Base-by-base conservation (phyloP, 148 eudicot species). In the Limonium bicolor region DNA sequence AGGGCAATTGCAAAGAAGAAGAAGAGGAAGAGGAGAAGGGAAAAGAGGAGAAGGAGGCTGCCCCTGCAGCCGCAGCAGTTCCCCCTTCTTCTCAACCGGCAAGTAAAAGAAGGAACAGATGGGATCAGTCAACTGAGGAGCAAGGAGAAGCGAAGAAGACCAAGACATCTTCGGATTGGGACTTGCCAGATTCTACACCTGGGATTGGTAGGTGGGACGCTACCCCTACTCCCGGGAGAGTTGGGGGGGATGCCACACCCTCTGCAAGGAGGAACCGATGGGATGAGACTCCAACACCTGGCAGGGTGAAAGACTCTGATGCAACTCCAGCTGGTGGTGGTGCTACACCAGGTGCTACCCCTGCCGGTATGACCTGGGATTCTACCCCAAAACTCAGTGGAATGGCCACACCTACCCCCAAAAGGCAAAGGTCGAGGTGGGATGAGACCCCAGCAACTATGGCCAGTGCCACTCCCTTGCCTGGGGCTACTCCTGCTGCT, bases 141-240 rank as follows among this genome's bases (percentile, higher is more conserved):
- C 47, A 69, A 54, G 65, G 66, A 35, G 74, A 80, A 0, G 58
- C 49, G 0, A 88, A 88, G 71, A 88, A 88, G 62, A 25, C 48
- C 27, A 14, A 7, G 26, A 40, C 78, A 7, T 66, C 73, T 0
- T 88, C 97, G 0, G 97, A 83, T 58, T 88, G 97, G 97, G 97
- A 88, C 56, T n/a, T 43, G 70, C 94, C 96, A 0, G 94, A 87
- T 65, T 87, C 96, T 1, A 82, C 94, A 6, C 94, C 94, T 0
- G 96, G 96, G 17, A 76, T 87, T 56, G 96, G 96, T 6, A 59
- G 94, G 47, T 82, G 96, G 94, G 96, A 87, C 67, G 90, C 94
- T 0, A 82, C 94, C 7, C 96, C 96, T 1, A 87, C 96, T 1
- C 94, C 96, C 0, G 96, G 94, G 41, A 71, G 94, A 47, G 27